phyloP scores from a whole-genome alignment of 768 basidiomycete species.

The Russula abietina region DNA sequence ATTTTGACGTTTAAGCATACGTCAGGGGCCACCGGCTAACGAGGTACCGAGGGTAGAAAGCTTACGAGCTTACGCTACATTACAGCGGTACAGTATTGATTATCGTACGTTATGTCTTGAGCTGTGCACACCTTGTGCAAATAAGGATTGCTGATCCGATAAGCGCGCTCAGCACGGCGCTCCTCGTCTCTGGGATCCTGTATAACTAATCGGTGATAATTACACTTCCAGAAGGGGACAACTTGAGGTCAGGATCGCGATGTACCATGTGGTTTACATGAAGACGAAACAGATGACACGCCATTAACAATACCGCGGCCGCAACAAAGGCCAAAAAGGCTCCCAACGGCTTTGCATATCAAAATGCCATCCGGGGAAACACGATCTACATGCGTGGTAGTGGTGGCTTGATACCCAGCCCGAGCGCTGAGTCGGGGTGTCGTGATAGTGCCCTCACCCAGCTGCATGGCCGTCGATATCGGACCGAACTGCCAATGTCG shows the following conservation, averaged over 20 bases:
- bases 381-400: background rate
- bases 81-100: background rate
- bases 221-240: background rate
- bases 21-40: background rate
- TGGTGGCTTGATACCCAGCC: background rate
- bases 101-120: background rate
- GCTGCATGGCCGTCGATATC: background rate
- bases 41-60: background rate
- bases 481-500: background rate
- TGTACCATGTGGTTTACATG: slow-evolving; percentile 5
- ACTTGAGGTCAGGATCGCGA: background rate
- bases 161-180: background rate
- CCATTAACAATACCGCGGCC: background rate
- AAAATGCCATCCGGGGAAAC: background rate
- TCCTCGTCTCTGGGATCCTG: background rate
- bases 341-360: background rate
- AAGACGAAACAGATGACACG: background rate
- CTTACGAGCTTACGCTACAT: background rate
- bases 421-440: background rate
- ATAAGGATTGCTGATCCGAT: background rate
- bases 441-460: background rate
- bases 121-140: background rate
- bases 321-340: background rate
- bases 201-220: background rate
- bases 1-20: background rate